Evolutionary conservation across 305 asterid genomes (phyloP).

Genomic region (Fraxinus angustifolia): DNA sequence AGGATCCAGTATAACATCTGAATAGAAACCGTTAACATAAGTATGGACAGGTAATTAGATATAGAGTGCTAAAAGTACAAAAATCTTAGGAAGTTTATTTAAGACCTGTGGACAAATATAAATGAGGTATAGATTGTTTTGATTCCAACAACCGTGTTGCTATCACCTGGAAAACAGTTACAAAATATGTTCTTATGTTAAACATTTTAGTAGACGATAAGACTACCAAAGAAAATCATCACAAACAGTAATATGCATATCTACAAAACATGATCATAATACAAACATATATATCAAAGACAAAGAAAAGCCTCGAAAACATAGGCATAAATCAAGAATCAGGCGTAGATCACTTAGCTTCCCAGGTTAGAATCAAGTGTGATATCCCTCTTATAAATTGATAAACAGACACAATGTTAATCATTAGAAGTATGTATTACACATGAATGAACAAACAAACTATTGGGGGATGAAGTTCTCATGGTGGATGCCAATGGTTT

Average conservation of each 20-base stretch:
- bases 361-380: constrained; percentile 3
- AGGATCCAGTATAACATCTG: constrained; percentile 90
- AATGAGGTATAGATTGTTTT: constrained; percentile 85
- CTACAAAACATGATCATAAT: background rate
- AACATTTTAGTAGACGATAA: constrained; percentile 11
- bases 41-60: constrained; percentile 21
- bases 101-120: constrained; percentile 86
- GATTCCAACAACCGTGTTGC: constrained; percentile 93
- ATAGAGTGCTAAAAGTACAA: constrained; percentile 21
- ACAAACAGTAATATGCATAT: constrained; percentile 1
- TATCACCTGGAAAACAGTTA: constrained; percentile 57
- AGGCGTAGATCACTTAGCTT: background rate
- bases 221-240: constrained; percentile 10
- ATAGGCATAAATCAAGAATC: constrained; percentile 13
- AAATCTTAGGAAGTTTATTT: constrained; percentile 20
- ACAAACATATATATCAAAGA: background rate
- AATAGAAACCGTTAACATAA: constrained; percentile 31
- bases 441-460: background rate
- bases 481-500: constrained; percentile 1
- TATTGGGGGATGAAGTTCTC: constrained; percentile 7
- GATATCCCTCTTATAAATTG: background rate
- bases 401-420: background rate
- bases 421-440: constrained; percentile 16
- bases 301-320: background rate
- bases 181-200: constrained; percentile 7